A percentile compares a stretch with the other conserved stretches of the same genome.
Conservation (phyloP, 495 filamentous ascomycete genomes). For the Aspergillus taichungensis region DNA sequence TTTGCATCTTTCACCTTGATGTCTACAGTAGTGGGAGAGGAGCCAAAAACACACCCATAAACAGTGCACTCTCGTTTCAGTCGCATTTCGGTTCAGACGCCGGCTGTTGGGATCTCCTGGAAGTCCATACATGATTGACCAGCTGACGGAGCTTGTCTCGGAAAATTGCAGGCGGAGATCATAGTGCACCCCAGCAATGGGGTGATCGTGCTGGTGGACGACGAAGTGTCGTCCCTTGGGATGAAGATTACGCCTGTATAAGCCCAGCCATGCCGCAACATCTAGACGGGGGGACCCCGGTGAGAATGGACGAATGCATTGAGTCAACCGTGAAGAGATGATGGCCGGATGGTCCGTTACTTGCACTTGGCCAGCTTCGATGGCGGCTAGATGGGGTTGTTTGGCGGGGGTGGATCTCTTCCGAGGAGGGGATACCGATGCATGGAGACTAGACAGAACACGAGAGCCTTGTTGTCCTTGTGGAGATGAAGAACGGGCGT, state of each 20-base stretch:
- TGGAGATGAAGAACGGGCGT: not conserved
- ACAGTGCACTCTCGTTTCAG: conserved; percentile 58
- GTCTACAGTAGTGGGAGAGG: not conserved
- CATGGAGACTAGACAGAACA: conserved; percentile 2
- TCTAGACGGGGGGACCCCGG: conserved; percentile 27
- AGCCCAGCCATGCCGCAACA: conserved; percentile 36
- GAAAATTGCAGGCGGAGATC: conserved; percentile 61
- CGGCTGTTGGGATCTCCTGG: conserved; percentile 54
- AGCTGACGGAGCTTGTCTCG: conserved; percentile 51
- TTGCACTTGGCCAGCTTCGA: conserved; percentile 49
- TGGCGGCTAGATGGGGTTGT: conserved; percentile 29
- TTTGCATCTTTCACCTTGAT: too few relatives aligned
- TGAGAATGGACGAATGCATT: conserved; percentile 5
- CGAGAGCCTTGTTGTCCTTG: not conserved
- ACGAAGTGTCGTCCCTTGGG: conserved; percentile 50
- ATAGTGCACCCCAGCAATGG: conserved; percentile 54
- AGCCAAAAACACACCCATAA: conserved; percentile 44
- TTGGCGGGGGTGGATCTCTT: not conserved
- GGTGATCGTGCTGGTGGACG: conserved; percentile 64
- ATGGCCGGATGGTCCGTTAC: conserved; percentile 45
- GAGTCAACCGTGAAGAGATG: conserved; percentile 37
- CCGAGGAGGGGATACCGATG: conserved; percentile 8
- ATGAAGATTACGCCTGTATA: conserved; percentile 45
- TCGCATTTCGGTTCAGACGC: conserved; percentile 51
- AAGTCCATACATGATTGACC: conserved; percentile 58